Percentiles rank a stretch among this genome's conserved stretches.
Conservation (phyloP, 352 stramenopile genomes). For the Nothophytophthora sp. region DNA sequence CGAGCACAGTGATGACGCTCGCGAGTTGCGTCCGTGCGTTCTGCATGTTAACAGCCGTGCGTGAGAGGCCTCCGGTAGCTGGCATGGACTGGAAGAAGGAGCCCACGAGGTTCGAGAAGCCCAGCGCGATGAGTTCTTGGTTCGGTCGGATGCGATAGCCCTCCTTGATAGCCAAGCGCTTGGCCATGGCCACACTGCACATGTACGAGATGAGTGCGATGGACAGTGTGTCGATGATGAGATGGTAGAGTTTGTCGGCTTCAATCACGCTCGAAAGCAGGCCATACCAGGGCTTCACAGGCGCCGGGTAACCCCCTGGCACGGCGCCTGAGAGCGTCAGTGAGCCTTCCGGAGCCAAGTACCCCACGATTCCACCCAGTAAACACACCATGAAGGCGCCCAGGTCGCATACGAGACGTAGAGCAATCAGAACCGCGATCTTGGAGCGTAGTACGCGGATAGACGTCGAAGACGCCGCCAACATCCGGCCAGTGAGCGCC, state of each 20-base stretch:
- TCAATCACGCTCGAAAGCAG: conserved; percentile 46
- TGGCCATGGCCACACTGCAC: conserved; percentile 90
- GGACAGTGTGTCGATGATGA: conserved; percentile 75
- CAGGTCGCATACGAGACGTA: conserved; percentile 53
- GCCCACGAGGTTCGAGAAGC: conserved; percentile 89
- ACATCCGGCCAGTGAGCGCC: conserved; percentile 42
- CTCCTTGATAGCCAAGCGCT: conserved; percentile 80
- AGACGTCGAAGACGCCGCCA: conserved; percentile 27
- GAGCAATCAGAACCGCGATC: conserved; percentile 35
- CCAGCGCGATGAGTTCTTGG: conserved; percentile 91
- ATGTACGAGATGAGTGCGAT: conserved; percentile 94
- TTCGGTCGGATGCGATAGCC: conserved; percentile 82
- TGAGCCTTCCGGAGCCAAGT: conserved; percentile 60
- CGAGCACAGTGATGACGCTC: conserved; percentile 84
- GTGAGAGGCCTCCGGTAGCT: conserved; percentile 87
- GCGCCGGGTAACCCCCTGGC: conserved; percentile 64
- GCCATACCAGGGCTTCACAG: conserved; percentile 46
- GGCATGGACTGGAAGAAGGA: conserved; percentile 92
- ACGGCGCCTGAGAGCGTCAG: conserved; percentile 83
- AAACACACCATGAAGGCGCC: conserved; percentile 83
- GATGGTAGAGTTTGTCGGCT: conserved; percentile 45
- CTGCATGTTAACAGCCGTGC: conserved; percentile 92
- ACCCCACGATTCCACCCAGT: conserved; percentile 61
- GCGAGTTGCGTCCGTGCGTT: conserved; percentile 87
- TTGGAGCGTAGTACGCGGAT: conserved; percentile 29